Base-by-base conservation (phyloP, 2,329 filamentous ascomycete species). In the Polychaeton citri region DNA sequence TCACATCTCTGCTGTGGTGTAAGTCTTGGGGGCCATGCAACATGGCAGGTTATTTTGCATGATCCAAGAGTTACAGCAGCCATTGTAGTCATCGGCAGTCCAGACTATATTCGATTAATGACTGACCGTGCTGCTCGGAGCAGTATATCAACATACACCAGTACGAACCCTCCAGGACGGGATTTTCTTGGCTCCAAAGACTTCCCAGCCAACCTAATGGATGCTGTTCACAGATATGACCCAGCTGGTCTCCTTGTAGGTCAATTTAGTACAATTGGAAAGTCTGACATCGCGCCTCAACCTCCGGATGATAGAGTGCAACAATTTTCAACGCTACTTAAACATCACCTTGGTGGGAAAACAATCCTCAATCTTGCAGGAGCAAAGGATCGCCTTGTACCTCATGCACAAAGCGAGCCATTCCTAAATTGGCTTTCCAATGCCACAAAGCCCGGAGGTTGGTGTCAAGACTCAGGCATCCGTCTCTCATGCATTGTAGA, bases 81-180 rank as follows among this genome's bases (percentile, higher is more conserved):
- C 1, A 76, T 93, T 6, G 69, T 82, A 2, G 71, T 94, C 17
- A 82, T 96, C 36, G 90, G 88, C 1, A 94, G 86, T 57, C 85
- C 87, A 1, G 88, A 98, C 59, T 94, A 83, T 50, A 74, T 78
- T 43, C 68, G 81, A 56, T 64, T 96, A 12, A 81, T 96, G 75
- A 68, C 66, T 6, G 78, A 88, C 48, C 82, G 90, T 8, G 88
- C 88, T 1, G 66, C 72, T 4, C 65, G 78, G 24, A 80, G 79
- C 0, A 83, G 79, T 49, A 63, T 81, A 8, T 44, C 67, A 10
- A 72, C 74, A 0, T 46, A 46, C 10, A 71, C 69, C 0, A 56
- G 64, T 2, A 66, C 68, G 9, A 63, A 71, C 12, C 65, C 69
- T 0, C 65, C 68, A 0, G 78, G 77, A 0, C 58, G 64, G 0